Percentiles rank a stretch among this genome's conserved stretches.
Evolutionary conservation across 1,284 basidiomycete genomes (phyloP).

Genomic region (Golubevia pallescens): DNA sequence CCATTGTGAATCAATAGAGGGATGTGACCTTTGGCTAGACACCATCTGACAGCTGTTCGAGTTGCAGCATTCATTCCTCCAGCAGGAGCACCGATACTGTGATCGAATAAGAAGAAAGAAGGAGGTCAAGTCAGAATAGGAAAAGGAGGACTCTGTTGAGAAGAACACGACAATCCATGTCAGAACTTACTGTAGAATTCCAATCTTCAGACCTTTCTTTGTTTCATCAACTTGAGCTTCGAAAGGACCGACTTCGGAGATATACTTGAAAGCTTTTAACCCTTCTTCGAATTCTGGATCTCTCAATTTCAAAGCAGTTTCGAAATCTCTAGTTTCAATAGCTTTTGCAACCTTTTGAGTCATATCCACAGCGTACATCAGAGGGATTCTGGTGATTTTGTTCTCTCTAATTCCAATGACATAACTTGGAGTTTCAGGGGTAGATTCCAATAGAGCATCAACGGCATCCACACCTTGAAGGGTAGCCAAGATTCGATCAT

Average conservation of each 20-base stretch:
- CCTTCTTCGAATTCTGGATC: conserved; percentile 91
- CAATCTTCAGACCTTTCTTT: conserved; percentile 72
- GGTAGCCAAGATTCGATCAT: conserved; percentile 90
- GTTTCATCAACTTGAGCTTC: neutral
- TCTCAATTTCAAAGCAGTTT: conserved; percentile 82
- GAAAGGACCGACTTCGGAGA: conserved; percentile 27
- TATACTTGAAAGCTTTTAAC: conserved; percentile 77
- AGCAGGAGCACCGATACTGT: conserved; percentile 90
- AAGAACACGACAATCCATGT: neutral
- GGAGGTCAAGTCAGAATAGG: neutral
- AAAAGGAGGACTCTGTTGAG: neutral
- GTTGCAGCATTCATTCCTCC: conserved; percentile 99
- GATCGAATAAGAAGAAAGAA: conserved; percentile 6
- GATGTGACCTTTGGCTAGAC: conserved; percentile 86
- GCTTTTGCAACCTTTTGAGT: conserved; percentile 84
- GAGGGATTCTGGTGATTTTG: conserved; percentile 87
- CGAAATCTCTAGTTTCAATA: conserved; percentile 83
- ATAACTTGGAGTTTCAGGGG: conserved; percentile 88
- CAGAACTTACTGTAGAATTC: conserved; percentile 84
- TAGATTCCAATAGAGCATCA: conserved; percentile 84
- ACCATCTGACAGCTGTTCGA: conserved; percentile 90
- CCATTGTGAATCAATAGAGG: conserved; percentile 93
- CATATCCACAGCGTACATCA: conserved; percentile 90
- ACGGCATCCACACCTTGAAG: conserved; percentile 94
- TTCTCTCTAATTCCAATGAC: conserved; percentile 97